Evolutionary conservation across 176 grass and related monocot genomes (phyloP), one percentile per base, ranked within the genome.

Genomic region (Carex myosuroides): DNA sequence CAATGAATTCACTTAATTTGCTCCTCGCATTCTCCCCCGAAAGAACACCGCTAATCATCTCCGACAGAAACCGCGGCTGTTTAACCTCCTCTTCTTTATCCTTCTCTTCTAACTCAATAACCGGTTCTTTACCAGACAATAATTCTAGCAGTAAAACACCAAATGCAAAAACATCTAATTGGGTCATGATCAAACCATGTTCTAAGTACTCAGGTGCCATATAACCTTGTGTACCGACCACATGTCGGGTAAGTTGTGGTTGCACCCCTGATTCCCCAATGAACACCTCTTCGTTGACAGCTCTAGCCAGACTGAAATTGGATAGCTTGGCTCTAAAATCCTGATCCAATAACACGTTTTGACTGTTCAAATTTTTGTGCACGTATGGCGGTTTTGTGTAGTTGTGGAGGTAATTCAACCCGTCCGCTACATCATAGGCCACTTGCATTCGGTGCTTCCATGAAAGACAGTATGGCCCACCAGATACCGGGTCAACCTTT

Each of bases 121-220:
- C 66, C 0, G 91, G 91, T 42, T 92, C 91, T 88, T 89, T 97
- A 32, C 94, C 94, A 6, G 91, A 97, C 3, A 97, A 79, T 54
- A 97, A 86, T 82, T 97, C 91, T n/a, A 97, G 90, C 32, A 97
- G 58, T 57, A 94, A 10, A 63, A 97, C 94, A 3, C 94, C 94
- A 87, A 94, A 90, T 7, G 91, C 89, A 60, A 97, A 97, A 30
- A 97, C 91, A 73, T 97, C 94, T 14, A 97, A 87, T 78, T 94
- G 87, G 22, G 88, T 83, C 33, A 86, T 89, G 86, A 97, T 84
- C 56, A 97, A 88, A 35, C 94, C 94, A 73, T 97, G 84, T 85
- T 97, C 94, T 0, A 94, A 81, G 65, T 94, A 94, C 91, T 97
- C 94, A 0, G 91, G 94, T 1, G 94, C 86, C 62, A 97, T 86